A percentile compares a stretch with the other conserved stretches of the same genome.
phyloP scores from a whole-genome alignment of 768 basidiomycete genomes.

The Imleria badia region DNA sequence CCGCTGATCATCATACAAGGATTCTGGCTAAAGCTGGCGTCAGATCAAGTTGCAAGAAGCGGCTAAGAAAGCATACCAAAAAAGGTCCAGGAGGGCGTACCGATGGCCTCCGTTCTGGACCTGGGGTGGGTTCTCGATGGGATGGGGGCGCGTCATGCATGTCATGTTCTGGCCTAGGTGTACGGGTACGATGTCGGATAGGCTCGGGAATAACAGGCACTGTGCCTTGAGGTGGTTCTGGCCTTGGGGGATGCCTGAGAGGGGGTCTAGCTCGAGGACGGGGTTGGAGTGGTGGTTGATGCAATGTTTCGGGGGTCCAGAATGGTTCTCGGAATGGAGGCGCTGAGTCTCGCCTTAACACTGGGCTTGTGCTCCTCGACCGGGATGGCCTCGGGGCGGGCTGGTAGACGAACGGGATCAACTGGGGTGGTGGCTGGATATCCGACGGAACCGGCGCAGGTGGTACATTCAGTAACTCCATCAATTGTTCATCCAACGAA shows the following conservation, averaged over 20 bases:
- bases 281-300: slow-evolving; percentile 6
- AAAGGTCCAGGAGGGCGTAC: slow-evolving; percentile 23
- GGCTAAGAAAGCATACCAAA: slow-evolving; percentile 13
- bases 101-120: slow-evolving; percentile 20
- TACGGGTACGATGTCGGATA: slow-evolving; percentile 1
- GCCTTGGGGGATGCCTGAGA: too few relatives aligned
- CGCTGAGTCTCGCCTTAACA: slow-evolving; percentile 20
- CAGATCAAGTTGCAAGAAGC: neutral
- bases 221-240: neutral
- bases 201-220: slow-evolving; percentile 11
- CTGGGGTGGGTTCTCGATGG: slow-evolving; percentile 16
- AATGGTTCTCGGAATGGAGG: slow-evolving; percentile 29
- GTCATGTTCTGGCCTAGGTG: slow-evolving; percentile 5
- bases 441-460: slow-evolving; percentile 39
- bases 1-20: slow-evolving; percentile 22
- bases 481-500: slow-evolving; percentile 58
- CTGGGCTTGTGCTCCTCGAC: slow-evolving; percentile 44
- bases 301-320: slow-evolving; percentile 22
- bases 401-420: slow-evolving; percentile 56
- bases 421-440: slow-evolving; percentile 48
- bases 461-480: slow-evolving; percentile 56
- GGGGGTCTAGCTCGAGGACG: slow-evolving; percentile 9
- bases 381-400: slow-evolving; percentile 41
- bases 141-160: slow-evolving; percentile 10
- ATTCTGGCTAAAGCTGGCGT: slow-evolving; percentile 16